Conservation (phyloP, 2,329 filamentous ascomycete species). For the Claviceps africana region DNA sequence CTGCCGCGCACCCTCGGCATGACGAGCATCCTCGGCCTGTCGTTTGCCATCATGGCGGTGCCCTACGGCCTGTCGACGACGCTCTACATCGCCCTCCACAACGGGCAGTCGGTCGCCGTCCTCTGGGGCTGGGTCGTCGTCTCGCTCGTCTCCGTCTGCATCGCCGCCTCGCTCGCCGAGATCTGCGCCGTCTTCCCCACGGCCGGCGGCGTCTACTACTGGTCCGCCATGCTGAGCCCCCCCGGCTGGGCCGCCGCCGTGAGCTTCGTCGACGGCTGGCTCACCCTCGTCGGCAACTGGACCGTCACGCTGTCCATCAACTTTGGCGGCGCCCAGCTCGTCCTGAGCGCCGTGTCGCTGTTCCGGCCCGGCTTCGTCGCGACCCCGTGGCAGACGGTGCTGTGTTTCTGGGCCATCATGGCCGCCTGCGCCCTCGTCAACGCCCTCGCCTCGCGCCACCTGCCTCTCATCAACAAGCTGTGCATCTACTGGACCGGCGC, state of each 20-base stretch:
- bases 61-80: slow-evolving; percentile 36
- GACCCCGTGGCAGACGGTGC: slow-evolving; percentile 57
- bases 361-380: slow-evolving; percentile 45
- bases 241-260: slow-evolving; percentile 46
- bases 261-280: slow-evolving; percentile 63
- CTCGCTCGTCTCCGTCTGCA: slow-evolving; percentile 56
- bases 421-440: slow-evolving; percentile 52
- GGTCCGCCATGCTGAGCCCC: slow-evolving; percentile 54
- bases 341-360: slow-evolving; percentile 53
- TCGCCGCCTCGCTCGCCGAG: slow-evolving; percentile 58
- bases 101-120: slow-evolving; percentile 57
- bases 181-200: slow-evolving; percentile 54
- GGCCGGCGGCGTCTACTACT: slow-evolving; percentile 56
- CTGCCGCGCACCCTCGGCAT: slow-evolving; percentile 36
- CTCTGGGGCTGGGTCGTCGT: slow-evolving; percentile 56
- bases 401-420: slow-evolving; percentile 58
- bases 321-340: slow-evolving; percentile 55
- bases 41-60: slow-evolving; percentile 37
- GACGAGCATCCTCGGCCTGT: slow-evolving; percentile 34
- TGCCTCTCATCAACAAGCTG: slow-evolving; percentile 55
- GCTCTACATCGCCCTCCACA: slow-evolving; percentile 43
- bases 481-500: slow-evolving; percentile 61
- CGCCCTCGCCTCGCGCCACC: slow-evolving; percentile 41
- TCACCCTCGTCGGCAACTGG: slow-evolving; percentile 58
- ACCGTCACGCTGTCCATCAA: slow-evolving; percentile 56